Conservation (phyloP, 1,284 basidiomycete species). For the Psilocybe mexicana region DNA sequence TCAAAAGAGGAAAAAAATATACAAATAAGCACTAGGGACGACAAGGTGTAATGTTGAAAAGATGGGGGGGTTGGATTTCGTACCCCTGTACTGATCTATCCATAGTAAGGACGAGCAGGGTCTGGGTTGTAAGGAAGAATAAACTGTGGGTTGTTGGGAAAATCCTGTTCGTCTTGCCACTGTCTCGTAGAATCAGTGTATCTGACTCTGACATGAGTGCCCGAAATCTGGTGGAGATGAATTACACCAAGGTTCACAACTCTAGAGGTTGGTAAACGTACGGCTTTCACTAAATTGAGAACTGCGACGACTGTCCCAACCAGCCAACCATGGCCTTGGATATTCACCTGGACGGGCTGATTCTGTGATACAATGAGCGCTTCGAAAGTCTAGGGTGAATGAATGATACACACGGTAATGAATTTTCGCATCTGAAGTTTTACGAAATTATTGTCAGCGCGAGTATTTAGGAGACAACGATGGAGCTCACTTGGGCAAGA, state of each 20-base stretch:
- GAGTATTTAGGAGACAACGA: background rate
- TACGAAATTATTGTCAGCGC: background rate
- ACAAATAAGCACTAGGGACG: no score
- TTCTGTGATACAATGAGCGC: conserved; percentile 27
- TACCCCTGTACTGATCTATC: background rate
- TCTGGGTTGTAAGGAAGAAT: conserved; percentile 3
- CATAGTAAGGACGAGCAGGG: background rate
- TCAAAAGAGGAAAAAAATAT: no score
- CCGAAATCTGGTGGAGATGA: conserved; percentile 6
- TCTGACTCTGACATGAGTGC: conserved; percentile 8
- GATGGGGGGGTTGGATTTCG: no score
- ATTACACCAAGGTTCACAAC: background rate
- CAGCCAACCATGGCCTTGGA: conserved; percentile 38
- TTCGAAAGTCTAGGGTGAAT: background rate
- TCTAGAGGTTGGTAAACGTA: background rate
- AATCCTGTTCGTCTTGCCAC: conserved; percentile 1
- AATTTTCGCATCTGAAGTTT: background rate
- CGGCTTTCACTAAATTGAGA: background rate
- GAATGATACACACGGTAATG: background rate
- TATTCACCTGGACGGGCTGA: conserved; percentile 40
- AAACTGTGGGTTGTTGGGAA: conserved; percentile 9
- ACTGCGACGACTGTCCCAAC: conserved; percentile 29
- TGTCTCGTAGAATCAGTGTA: background rate
- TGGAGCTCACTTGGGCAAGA: background rate
- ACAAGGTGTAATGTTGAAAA: no score